phyloP scores from a whole-genome alignment of 78 protist species.

The Dictyostelium firmibasis region DNA sequence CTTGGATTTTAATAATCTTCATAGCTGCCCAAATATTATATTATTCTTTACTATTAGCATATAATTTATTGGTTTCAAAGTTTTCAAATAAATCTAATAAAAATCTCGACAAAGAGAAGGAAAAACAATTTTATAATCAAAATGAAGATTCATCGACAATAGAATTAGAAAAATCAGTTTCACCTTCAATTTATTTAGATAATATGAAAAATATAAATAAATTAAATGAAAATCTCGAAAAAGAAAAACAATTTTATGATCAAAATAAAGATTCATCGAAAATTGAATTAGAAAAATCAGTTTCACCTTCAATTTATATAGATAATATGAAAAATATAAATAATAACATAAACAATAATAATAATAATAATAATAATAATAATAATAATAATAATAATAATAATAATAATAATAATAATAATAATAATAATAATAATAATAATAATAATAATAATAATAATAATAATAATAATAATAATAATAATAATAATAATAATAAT shows the following conservation, averaged over 20 bases:
- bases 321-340: no score
- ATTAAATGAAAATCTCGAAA: background rate
- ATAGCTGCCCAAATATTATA: background rate
- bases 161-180: background rate
- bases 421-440: no score
- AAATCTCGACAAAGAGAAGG: background rate
- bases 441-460: no score
- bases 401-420: no score
- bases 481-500: no score
- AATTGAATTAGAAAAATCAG: background rate
- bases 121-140: background rate
- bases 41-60: background rate
- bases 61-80: background rate
- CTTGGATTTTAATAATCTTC: slow-evolving; percentile 23
- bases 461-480: background rate
- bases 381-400: no score
- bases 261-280: background rate
- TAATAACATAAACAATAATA: no score
- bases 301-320: background rate
- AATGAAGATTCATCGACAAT: background rate
- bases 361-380: no score
- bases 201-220: no score
- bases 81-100: background rate
- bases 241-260: background rate
- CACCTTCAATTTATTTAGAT: background rate